These are phyloP conservation scores for Acacia crassicarpa DNA, from an alignment of 306 rosid genomes.

Conservation along the genomic window DNA sequence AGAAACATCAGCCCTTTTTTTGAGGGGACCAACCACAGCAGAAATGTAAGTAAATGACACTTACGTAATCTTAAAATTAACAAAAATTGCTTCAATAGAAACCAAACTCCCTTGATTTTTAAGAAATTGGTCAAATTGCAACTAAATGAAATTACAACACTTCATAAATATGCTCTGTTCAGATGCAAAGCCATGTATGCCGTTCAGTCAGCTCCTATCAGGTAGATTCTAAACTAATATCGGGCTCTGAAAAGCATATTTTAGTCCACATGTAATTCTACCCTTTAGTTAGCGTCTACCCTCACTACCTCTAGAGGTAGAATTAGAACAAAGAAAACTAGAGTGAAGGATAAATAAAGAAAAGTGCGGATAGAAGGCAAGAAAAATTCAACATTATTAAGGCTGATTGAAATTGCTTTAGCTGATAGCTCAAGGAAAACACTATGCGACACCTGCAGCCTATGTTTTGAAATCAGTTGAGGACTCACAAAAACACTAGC, in stretches of 20 bases:
- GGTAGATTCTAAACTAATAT: neutral
- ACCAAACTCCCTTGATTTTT: neutral
- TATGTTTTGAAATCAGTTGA: neutral
- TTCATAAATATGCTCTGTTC: neutral
- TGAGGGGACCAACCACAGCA: too few relatives aligned
- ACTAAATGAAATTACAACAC: neutral
- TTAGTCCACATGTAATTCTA: constrained; percentile 1
- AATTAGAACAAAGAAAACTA: neutral
- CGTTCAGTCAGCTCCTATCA: neutral
- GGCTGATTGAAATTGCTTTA: neutral
- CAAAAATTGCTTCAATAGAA: too few relatives aligned
- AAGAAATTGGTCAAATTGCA: neutral
- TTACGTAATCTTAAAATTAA: too few relatives aligned
- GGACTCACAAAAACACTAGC: constrained; percentile 6
- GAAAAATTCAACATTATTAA: neutral
- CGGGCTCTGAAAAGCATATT: neutral
- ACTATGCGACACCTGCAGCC: neutral
- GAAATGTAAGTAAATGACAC: too few relatives aligned
- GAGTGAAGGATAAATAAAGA: neutral
- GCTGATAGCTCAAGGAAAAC: neutral
- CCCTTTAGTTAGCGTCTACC: neutral
- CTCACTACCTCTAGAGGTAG: neutral
- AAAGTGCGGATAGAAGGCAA: neutral
- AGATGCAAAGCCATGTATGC: constrained; percentile 26
- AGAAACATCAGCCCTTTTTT: neutral